These are phyloP conservation scores for Xylariaceae sp. DNA, from an alignment of 2,329 filamentous ascomycete species.

Conservation along the genomic window DNA sequence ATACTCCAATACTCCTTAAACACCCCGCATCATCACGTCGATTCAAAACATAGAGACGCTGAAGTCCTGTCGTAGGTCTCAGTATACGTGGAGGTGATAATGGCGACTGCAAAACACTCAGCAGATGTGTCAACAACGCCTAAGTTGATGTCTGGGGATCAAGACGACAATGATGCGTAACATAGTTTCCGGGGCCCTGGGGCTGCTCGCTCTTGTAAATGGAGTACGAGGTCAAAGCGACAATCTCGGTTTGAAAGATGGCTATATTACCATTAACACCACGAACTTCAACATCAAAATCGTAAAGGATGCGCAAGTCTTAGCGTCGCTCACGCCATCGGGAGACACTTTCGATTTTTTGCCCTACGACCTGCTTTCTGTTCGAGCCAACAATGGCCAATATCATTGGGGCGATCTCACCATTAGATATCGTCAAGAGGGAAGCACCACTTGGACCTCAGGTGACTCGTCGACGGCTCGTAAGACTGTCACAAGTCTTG, in stretches of 20 bases:
- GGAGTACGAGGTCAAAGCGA: conserved; percentile 26
- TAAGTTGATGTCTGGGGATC: neutral
- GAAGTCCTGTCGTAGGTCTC: too few relatives aligned
- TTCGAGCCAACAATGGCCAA: conserved; percentile 46
- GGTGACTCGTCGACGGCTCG: conserved; percentile 44
- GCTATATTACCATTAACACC: conserved; percentile 38
- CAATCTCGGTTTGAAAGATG: conserved; percentile 36
- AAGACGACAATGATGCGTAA: conserved; percentile 8
- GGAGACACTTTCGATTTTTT: conserved; percentile 49
- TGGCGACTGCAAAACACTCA: neutral
- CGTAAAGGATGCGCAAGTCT: conserved; percentile 42
- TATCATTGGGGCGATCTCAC: conserved; percentile 59
- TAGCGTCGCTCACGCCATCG: conserved; percentile 43
- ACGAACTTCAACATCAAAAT: conserved; percentile 40
- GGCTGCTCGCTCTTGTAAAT: conserved; percentile 8
- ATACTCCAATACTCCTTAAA: neutral
- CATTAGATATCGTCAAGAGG: conserved; percentile 46
- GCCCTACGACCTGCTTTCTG: conserved; percentile 46
- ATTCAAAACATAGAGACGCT: neutral
- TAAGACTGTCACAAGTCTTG: conserved; percentile 31
- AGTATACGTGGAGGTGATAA: conserved; percentile 6
- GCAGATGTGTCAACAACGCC: neutral
- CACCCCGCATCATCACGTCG: conserved; percentile 10
- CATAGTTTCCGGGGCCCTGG: conserved; percentile 10
- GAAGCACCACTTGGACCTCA: conserved; percentile 39